Percentiles rank a stretch among this genome's conserved stretches.
These are phyloP conservation scores for Umbelopsis sp. DNA, from an alignment of 192 early-diverging fungal species.

Conservation along the genomic window DNA sequence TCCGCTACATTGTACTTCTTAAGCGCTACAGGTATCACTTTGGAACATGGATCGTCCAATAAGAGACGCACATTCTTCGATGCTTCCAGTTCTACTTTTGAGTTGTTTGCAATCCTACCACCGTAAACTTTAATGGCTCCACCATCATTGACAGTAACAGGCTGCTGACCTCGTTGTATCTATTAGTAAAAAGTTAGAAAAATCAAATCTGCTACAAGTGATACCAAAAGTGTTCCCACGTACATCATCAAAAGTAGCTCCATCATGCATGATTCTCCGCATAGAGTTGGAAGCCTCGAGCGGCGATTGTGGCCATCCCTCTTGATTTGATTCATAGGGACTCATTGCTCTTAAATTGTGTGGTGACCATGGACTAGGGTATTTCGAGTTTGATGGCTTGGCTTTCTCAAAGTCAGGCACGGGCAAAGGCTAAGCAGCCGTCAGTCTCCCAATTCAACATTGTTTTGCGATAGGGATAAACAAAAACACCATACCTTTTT, in stretches of 20 bases:
- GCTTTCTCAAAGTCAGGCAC: slow-evolving; percentile 16
- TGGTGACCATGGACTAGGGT: slow-evolving; percentile 4
- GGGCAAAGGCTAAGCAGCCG: background rate
- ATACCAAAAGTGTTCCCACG: background rate
- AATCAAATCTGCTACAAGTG: background rate
- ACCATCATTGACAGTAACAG: slow-evolving; percentile 46
- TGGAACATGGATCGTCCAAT: slow-evolving; percentile 79
- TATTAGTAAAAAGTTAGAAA: background rate
- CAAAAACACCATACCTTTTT: slow-evolving; percentile 41
- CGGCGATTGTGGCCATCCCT: background rate
- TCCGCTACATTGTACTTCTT: slow-evolving; percentile 92
- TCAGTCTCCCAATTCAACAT: background rate
- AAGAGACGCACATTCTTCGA: slow-evolving; percentile 88
- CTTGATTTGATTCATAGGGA: slow-evolving; percentile 3
- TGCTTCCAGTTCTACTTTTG: slow-evolving; percentile 58
- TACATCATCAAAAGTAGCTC: background rate
- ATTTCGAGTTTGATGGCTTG: background rate
- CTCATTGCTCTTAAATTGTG: background rate
- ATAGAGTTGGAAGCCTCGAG: background rate
- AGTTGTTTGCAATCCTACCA: slow-evolving; percentile 58
- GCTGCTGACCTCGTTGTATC: background rate
- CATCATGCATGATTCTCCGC: background rate
- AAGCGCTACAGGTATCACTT: slow-evolving; percentile 83
- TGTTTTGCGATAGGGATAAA: background rate
- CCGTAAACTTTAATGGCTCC: slow-evolving; percentile 87